Conservation (phyloP, 495 filamentous ascomycete species). For the Aspergillus hancockii region DNA sequence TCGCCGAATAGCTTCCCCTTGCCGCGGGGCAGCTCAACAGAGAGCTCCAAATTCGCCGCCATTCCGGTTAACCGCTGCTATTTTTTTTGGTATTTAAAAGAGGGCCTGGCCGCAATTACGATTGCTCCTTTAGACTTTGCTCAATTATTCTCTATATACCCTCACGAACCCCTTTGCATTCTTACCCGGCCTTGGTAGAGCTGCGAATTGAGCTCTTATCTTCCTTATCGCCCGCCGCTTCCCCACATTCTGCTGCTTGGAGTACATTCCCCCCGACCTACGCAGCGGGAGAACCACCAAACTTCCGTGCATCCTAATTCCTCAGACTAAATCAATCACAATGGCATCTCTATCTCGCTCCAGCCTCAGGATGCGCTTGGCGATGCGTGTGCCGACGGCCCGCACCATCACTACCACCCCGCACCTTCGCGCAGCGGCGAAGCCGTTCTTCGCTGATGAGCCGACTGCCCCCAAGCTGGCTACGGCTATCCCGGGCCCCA, state of each 20-base stretch:
- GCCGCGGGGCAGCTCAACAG: slow-evolving; percentile 1
- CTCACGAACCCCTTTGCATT: background rate
- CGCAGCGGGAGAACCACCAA: background rate
- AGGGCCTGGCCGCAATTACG: background rate
- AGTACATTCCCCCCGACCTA: background rate
- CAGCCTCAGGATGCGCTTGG: slow-evolving; percentile 42
- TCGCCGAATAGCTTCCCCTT: slow-evolving; percentile 18
- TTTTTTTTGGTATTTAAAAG: slow-evolving; percentile 8
- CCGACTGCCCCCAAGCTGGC: slow-evolving; percentile 71
- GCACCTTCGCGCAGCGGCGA: slow-evolving; percentile 42
- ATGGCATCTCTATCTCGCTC: slow-evolving; percentile 50
- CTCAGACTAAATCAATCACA: slow-evolving; percentile 15
- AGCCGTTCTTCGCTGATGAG: slow-evolving; percentile 70
- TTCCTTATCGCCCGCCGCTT: slow-evolving; percentile 9
- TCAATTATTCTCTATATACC: background rate
- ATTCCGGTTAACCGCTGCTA: background rate
- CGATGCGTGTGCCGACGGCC: slow-evolving; percentile 37
- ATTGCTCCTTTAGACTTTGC: background rate
- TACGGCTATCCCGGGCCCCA: slow-evolving; percentile 83
- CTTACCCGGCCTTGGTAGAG: background rate
- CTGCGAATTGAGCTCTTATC: slow-evolving; percentile 4
- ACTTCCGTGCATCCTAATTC: background rate
- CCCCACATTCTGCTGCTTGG: slow-evolving; percentile 1
- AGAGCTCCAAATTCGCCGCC: background rate
- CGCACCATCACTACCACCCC: slow-evolving; percentile 46